phyloP scores from a whole-genome alignment of 2,329 filamentous ascomycete genomes.

The Paecilomyces variotii region DNA sequence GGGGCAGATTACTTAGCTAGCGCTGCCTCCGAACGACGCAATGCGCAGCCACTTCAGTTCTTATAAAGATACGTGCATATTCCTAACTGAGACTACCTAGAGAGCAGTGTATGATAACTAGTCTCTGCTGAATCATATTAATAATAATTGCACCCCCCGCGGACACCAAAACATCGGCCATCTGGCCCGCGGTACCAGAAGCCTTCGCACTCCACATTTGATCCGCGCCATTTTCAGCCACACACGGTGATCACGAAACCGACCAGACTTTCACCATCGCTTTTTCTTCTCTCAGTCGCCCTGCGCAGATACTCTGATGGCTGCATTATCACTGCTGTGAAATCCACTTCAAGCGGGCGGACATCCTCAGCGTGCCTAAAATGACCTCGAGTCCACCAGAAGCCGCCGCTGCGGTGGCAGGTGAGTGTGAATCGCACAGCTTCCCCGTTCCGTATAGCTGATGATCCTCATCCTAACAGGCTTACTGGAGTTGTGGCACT shows the following conservation, averaged over 20 bases:
- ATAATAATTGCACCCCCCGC: no score
- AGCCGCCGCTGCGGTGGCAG: background rate
- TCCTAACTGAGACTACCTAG: background rate
- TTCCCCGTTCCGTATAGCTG: background rate
- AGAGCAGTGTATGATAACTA: no score
- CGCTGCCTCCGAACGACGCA: background rate
- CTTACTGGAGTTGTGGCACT: slow-evolving; percentile 39
- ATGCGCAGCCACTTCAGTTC: background rate
- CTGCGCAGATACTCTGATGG: background rate
- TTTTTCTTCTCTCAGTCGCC: background rate
- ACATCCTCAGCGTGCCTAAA: background rate
- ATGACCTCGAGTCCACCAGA: background rate
- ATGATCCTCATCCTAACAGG: slow-evolving; percentile 17
- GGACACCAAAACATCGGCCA: no score
- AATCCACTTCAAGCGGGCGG: background rate
- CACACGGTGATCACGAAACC: background rate
- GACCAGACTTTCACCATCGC: background rate
- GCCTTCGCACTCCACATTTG: background rate
- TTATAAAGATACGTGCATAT: background rate
- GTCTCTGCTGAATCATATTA: no score
- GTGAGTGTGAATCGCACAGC: background rate
- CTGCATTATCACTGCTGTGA: background rate
- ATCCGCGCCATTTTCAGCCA: background rate
- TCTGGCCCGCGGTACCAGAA: background rate
- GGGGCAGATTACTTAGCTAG: background rate